These are phyloP conservation scores for Toxicodendron radicans DNA, from an alignment of 345 rosid species.

Conservation along the genomic window DNA sequence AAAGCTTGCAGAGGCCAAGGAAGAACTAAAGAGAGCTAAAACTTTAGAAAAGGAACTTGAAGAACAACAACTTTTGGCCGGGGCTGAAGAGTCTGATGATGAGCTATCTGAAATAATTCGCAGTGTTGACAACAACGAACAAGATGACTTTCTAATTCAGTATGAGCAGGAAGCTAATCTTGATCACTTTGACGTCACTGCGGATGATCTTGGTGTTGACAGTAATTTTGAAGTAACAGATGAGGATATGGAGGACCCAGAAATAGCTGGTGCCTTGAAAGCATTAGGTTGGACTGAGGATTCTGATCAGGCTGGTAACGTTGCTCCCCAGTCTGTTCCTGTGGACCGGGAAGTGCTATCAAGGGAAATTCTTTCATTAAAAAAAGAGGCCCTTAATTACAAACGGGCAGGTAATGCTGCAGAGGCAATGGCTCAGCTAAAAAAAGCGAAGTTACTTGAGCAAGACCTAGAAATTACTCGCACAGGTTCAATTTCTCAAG, in stretches of 20 bases:
- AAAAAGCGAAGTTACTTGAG: slow-evolving; percentile 75
- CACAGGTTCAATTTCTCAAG: slow-evolving; percentile 23
- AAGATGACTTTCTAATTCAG: slow-evolving; percentile 46
- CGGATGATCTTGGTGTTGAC: slow-evolving; percentile 54
- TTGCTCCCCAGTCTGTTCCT: slow-evolving; percentile 25
- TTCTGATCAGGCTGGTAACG: slow-evolving; percentile 33
- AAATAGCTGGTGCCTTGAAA: slow-evolving; percentile 62
- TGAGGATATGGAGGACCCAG: slow-evolving; percentile 82
- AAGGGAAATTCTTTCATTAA: slow-evolving; percentile 53
- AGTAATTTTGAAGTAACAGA: slow-evolving; percentile 76
- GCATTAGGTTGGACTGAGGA: slow-evolving; percentile 88
- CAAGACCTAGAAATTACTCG: slow-evolving; percentile 41
- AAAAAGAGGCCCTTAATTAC: slow-evolving; percentile 62
- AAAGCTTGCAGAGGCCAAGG: slow-evolving; percentile 92
- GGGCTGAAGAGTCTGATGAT: slow-evolving; percentile 83
- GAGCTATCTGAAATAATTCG: slow-evolving; percentile 71
- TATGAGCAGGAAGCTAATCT: slow-evolving; percentile 36
- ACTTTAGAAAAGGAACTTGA: slow-evolving; percentile 81
- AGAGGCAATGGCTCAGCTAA: slow-evolving; percentile 70
- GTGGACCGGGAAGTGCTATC: slow-evolving; percentile 41
- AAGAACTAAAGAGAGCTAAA: slow-evolving; percentile 88
- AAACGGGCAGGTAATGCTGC: slow-evolving; percentile 60
- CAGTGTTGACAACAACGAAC: slow-evolving; percentile 57
- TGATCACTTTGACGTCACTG: slow-evolving; percentile 45
- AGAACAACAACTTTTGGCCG: slow-evolving; percentile 80